A percentile compares a stretch with the other conserved stretches of the same genome.
Conservation (phyloP, 208 protist genomes). For the Acanthamoeba triangularis region DNA sequence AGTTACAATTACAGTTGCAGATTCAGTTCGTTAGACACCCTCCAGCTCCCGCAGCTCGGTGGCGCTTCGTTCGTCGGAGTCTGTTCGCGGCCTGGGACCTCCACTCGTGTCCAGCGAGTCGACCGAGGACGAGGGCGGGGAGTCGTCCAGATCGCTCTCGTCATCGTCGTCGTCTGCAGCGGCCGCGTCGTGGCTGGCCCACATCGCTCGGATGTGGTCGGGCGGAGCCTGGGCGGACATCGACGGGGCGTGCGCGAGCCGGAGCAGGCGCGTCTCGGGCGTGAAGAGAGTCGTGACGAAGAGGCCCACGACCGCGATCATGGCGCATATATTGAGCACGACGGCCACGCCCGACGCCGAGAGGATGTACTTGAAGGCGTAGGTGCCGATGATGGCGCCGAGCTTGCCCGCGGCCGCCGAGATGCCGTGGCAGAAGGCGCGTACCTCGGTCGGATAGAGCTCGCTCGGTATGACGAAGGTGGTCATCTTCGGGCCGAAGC, state of each 20-base stretch:
- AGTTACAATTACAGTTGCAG: background rate
- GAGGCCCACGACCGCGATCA: constrained; percentile 44
- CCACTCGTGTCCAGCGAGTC: background rate
- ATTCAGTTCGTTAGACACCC: background rate
- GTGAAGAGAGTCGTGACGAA: constrained; percentile 52
- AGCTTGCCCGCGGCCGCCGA: constrained; percentile 84
- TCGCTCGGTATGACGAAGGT: constrained; percentile 88
- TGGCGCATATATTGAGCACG: constrained; percentile 38
- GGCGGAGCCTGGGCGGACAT: background rate
- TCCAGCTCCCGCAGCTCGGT: background rate
- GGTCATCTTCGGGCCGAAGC: constrained; percentile 88
- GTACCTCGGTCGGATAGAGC: constrained; percentile 81
- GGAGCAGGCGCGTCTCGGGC: constrained; percentile 18
- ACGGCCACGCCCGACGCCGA: constrained; percentile 20
- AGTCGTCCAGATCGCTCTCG: background rate
- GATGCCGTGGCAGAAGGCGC: constrained; percentile 82
- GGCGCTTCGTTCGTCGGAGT: background rate
- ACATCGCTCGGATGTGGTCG: background rate
- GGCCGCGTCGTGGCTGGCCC: background rate
- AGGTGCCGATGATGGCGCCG: constrained; percentile 81
- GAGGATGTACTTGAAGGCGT: constrained; percentile 73
- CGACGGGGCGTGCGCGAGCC: background rate
- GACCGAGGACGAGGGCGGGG: background rate
- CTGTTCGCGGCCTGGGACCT: background rate
- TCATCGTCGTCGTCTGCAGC: background rate